phyloP scores from a whole-genome alignment of 2,329 filamentous ascomycete genomes.

The Trichoderma koningii region DNA sequence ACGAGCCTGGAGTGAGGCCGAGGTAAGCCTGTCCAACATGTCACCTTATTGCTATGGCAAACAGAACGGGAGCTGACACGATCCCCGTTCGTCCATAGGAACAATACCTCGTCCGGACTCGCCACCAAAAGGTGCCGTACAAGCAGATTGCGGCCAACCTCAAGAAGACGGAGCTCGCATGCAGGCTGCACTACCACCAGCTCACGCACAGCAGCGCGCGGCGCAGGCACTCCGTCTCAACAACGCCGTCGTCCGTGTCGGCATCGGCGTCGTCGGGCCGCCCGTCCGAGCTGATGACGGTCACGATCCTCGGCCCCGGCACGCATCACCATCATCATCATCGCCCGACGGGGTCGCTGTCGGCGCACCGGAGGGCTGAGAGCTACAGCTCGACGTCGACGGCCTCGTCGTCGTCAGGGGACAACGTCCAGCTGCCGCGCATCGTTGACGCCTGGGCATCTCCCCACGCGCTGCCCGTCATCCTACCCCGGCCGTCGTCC shows the following conservation, averaged over 20 bases:
- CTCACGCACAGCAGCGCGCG: slow-evolving; percentile 80
- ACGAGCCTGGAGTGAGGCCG: slow-evolving; percentile 82
- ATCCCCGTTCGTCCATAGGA: slow-evolving; percentile 55
- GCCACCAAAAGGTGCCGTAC: slow-evolving; percentile 86
- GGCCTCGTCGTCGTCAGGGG: slow-evolving; percentile 46
- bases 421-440: slow-evolving; percentile 55
- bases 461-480: slow-evolving; percentile 56
- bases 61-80: slow-evolving; percentile 18
- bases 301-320: no score
- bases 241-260: slow-evolving; percentile 35
- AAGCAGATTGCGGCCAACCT: slow-evolving; percentile 84
- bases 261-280: background rate
- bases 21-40: slow-evolving; percentile 55
- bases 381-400: slow-evolving; percentile 46
- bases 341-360: slow-evolving; percentile 48
- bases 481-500: slow-evolving; percentile 65
- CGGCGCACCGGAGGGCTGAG: slow-evolving; percentile 50
- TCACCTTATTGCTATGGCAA: background rate
- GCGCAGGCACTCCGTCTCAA: slow-evolving; percentile 60
- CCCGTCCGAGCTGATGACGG: no score
- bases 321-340: background rate
- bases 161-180: slow-evolving; percentile 86
- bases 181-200: slow-evolving; percentile 84
- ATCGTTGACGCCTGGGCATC: slow-evolving; percentile 50
- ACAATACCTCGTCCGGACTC: slow-evolving; percentile 79